Base-by-base conservation (phyloP, 805 yeast genomes). In the Myxozyma lipomycoides region DNA sequence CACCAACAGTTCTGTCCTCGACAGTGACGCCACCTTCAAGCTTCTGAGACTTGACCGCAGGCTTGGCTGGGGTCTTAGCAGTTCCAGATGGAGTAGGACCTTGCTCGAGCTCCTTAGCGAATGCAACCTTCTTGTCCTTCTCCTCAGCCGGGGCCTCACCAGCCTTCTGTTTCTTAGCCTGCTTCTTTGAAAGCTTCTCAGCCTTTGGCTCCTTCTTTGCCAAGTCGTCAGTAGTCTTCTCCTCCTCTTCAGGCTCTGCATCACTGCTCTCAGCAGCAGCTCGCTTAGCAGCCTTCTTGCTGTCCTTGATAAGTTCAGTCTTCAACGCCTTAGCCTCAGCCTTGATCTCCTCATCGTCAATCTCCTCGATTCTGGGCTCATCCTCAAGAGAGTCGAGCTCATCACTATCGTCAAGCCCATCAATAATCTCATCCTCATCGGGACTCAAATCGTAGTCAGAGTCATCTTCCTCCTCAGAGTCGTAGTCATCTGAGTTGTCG, bases 1-100 rank as follows among this genome's bases (percentile, higher is more conserved):
- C 79, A 66, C 98, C 98, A 52, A 77, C 70, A 56, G 84, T 82
- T 72, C 95, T 84, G 76, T 93, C 98, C 78, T 93, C 98, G 66
- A 89, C 75, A 55, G 85, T 74, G 62, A 93, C 88, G 67, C 97
- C 98, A 64, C 98, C 98, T 67, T 86, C 84, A 60, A 93, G 78
- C 48, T 86, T 84, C 75, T 83, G 83, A 63, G 86, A 36, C 47
- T 49, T 43, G 24, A 46, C 78, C n/a, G 47, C 43, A 25, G 39
- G 43, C 6, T 48, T 32, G 15, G 49, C 37, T 9, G 46, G 28
- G 23, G 45, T 48, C 56, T 43, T 6, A 23, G 56, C 43, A 43
- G 67, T 47, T 61, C 64, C 64, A 30, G 71, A 54, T 43, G 72
- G 72, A 25, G 91, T 83, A 69, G 97, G 97, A 55, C 96, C 96